Evolutionary conservation across 2,329 filamentous ascomycete genomes (phyloP), one percentile per base, ranked within the genome.

Genomic region (Aspergillus fijiensis): DNA sequence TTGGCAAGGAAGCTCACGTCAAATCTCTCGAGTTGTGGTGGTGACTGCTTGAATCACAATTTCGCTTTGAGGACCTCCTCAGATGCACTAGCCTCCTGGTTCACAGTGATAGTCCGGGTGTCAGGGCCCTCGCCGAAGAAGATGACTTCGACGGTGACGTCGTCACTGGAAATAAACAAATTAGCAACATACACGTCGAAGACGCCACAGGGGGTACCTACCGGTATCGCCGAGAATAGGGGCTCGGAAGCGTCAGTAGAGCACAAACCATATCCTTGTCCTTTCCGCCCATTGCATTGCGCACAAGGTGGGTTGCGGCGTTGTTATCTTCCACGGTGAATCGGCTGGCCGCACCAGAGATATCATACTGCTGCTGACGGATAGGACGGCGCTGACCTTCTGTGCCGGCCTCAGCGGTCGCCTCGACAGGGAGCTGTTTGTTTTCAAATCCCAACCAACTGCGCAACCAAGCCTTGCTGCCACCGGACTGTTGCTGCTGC

Each of bases 281-380:
- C 74, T 90, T 92, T 11, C 95, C 95, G 57, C 95, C 95, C 31
- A 99, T 86, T 0, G 95, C 95, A 72, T 99, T 99, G 64, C 95
- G 87, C 51, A 98, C 90, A 51, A 99, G 84, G 79, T 99, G 95
- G 2, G 95, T 99, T 0, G 95, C 95, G 7, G 90, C 95, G 67
- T 99, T 99, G 80, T 93, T 92, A 75, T 99, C 96, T 79, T 96
- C 88, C 11, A 96, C 90, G 1, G 96, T 87, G 69, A 98, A 99
- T n/a, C 95, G 85, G 68, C 89, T 87, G 68, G 89, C 87, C 14
- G 68, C 73, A 10, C 70, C 73, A 49, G 88, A 87, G 31, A 96
- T 87, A 51, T 93, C 92, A 90, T 95, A 99, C 74, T 99, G 95
- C 68, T 89, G 85, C 70, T 96, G 85, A 56, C 95, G 90, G 67